Base-by-base conservation (phyloP, 805 yeast species). In the Lipomyces lipofer region DNA sequence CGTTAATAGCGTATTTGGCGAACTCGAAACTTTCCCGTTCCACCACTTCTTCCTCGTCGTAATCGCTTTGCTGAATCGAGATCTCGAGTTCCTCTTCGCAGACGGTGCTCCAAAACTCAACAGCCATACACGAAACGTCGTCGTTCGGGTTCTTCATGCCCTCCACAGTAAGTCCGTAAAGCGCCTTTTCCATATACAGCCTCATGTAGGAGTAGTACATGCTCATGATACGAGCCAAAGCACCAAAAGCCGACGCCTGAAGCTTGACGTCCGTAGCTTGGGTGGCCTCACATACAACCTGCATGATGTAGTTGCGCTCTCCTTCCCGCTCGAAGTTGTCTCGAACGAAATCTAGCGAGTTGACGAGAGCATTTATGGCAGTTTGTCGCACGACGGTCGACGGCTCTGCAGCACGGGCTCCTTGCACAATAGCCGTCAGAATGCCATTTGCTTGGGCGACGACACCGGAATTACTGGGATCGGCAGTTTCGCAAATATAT, bases 81-180 rank as follows among this genome's bases (percentile, higher is more conserved):
- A 88, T 83, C 60, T 88, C 97, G 59, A 87, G 78, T 72, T 94
- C 99, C 68, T 86, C 97, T 74, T 94, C 99, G 75, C 98, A 91
- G n/a, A 94, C 94, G n/a, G 99, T 89, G 56, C 92, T 84, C 99
- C 99, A 94, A 70, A 94, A 92, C 74, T 94, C 99, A 54, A 94
- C 94, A 28, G 99, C 97, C 97, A 92, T 91, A 68, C 97, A 89
- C 0, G 97, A 86, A 28, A 94, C 98, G 64, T 81, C 81, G 65
- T 87, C 95, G 72, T 88, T 86, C 30, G 73, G 67, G 53, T 89
- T 84, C 71, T 85, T 85, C 97, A 94, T 94, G 42, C 98, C 97
- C 19, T 84, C 73, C 42, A 92, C 90, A 3, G 98, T 91, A 55
- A 94, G 78, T 15, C 89, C 88, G 64, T 86, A 94, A 49, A 94